Percentiles rank a stretch among this genome's conserved stretches.
Evolutionary conservation across 345 rosid species (phyloP).

Genomic region (Camelina neglecta): DNA sequence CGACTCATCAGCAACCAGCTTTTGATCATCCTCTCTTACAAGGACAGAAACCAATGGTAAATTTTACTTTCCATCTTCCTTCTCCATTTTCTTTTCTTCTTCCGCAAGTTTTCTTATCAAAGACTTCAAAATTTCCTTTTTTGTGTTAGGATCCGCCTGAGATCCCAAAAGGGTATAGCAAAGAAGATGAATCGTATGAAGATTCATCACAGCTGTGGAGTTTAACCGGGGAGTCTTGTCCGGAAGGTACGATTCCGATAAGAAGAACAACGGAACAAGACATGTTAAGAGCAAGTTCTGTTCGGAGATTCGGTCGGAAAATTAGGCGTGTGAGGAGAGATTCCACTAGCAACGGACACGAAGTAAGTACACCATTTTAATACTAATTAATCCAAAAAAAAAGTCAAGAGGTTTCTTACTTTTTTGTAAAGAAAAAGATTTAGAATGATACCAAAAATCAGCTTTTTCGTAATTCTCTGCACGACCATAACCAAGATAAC

Average conservation of each 20-base stretch:
- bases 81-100: not conserved
- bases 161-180: conserved; percentile 58
- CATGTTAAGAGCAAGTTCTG: conserved; percentile 75
- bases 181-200: conserved; percentile 44
- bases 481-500: conserved; percentile 19
- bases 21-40: conserved; percentile 82
- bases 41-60: conserved; percentile 77
- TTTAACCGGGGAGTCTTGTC: conserved; percentile 75
- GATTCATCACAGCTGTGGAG: conserved; percentile 80
- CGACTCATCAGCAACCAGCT: conserved; percentile 82
- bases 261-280: conserved; percentile 90
- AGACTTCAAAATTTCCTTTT: not conserved
- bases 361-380: conserved; percentile 55
- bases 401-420: conserved; percentile 26
- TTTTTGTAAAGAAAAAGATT: conserved; percentile 33
- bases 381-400: conserved; percentile 19
- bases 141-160: conserved; percentile 72
- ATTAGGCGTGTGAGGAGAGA: conserved; percentile 75
- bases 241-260: conserved; percentile 90
- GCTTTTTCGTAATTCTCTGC: conserved; percentile 43
- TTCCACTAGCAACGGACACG: conserved; percentile 80
- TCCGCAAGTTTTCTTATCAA: not conserved
- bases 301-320: conserved; percentile 73
- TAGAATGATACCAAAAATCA: conserved; percentile 45
- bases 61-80: not conserved